Conservation (phyloP, 1,284 basidiomycete genomes). For the Chondrostereum purpureum region DNA sequence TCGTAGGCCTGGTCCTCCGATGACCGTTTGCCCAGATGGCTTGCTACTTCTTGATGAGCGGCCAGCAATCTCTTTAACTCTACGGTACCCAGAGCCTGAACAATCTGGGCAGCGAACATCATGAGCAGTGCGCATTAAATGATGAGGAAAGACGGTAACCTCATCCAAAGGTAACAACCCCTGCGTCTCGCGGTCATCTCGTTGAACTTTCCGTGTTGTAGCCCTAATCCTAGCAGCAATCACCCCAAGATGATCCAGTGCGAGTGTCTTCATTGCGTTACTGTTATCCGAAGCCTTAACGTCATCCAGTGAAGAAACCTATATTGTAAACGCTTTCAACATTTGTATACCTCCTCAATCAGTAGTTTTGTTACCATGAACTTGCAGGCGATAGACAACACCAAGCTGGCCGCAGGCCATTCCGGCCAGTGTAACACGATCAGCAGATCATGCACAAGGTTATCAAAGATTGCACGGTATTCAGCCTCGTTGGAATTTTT, state of each 20-base stretch:
- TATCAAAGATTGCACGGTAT: constrained; percentile 87
- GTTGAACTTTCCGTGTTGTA: constrained; percentile 46
- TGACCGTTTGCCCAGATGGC: constrained; percentile 60
- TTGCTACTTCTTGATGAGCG: constrained; percentile 57
- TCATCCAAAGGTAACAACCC: constrained; percentile 62
- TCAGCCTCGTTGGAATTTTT: constrained; percentile 89
- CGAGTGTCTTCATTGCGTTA: constrained; percentile 80
- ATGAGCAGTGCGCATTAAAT: neutral
- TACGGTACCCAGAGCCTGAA: constrained; percentile 43
- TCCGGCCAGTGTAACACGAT: constrained; percentile 89
- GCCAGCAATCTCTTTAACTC: constrained; percentile 51
- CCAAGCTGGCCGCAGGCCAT: constrained; percentile 88
- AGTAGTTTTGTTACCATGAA: too few species aligned
- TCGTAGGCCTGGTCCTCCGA: constrained; percentile 75
- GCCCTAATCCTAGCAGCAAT: constrained; percentile 79
- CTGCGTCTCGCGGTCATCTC: constrained; percentile 23
- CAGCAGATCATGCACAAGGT: constrained; percentile 84
- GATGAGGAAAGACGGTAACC: constrained; percentile 39
- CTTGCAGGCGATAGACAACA: constrained; percentile 73
- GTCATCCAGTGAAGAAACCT: constrained; percentile 79
- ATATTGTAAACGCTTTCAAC: too few species aligned
- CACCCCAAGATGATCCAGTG: constrained; percentile 89
- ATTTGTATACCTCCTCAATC: constrained; percentile 17
- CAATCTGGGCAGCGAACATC: constrained; percentile 47
- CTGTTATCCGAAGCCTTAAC: constrained; percentile 67